Conservation (phyloP, 2,329 filamentous ascomycete species). For the Colletotrichum musicola region DNA sequence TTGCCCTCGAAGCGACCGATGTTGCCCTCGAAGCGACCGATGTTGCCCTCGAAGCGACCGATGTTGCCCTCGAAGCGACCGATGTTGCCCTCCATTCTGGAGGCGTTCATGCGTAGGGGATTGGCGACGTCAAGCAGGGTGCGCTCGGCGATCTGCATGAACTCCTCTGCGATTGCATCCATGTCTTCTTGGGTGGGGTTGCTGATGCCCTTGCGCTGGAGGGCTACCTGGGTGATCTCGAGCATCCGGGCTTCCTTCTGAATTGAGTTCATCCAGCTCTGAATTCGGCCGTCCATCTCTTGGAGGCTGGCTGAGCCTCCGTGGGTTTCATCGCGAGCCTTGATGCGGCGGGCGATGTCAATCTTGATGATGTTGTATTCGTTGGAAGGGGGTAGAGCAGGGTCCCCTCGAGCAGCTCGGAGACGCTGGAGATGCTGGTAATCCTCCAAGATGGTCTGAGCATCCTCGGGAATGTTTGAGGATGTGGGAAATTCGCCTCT, state of each 20-base stretch:
- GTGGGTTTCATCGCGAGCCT: conserved; percentile 50
- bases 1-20: no score
- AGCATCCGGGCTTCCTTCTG: conserved; percentile 31
- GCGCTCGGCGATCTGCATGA: conserved; percentile 37
- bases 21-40: not conserved
- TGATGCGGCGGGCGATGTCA: conserved; percentile 50
- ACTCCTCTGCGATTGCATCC: conserved; percentile 35
- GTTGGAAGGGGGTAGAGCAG: not conserved
- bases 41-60: not conserved
- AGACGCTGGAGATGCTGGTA: not conserved
- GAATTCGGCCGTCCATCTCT: conserved; percentile 31
- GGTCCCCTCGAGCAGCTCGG: not conserved
- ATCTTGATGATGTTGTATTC: conserved; percentile 46
- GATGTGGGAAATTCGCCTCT: not conserved
- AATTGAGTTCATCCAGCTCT: conserved; percentile 35
- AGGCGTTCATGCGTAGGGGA: conserved; percentile 30
- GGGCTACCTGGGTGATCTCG: conserved; percentile 34
- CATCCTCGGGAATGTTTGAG: not conserved
- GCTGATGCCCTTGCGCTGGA: conserved; percentile 34
- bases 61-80: conserved; percentile 21
- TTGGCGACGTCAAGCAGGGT: conserved; percentile 37
- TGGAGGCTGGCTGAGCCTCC: conserved; percentile 30
- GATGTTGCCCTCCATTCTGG: not conserved
- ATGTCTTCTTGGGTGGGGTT: conserved; percentile 35
- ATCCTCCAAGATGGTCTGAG: not conserved